Evolutionary conservation across 2,329 filamentous ascomycete species (phyloP), one percentile per base, ranked within the genome.

Genomic region (Pleoardoris graminearum): DNA sequence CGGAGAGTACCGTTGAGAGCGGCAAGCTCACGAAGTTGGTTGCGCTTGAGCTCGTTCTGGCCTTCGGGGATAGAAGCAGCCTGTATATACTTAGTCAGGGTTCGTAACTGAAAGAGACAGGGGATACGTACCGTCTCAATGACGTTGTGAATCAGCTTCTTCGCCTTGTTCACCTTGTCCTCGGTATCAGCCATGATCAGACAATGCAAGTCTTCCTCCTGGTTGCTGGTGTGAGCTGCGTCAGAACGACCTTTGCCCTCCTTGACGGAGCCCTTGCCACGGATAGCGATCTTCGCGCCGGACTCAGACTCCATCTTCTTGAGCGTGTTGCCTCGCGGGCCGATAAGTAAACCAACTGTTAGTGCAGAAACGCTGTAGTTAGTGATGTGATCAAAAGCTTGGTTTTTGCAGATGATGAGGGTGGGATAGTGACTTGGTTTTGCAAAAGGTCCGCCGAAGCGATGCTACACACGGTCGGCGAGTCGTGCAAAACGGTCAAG

Each of bases 221-320:
- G 94, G 82, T 99, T 99, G 84, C 94, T 97, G 76, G 93, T 91
- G 78, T 99, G 94, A 79, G 94, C 94, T 68, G 94, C 94, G 76
- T 99, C 94, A 80, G 94, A 97, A 65, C 94, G 91, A 65, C 94
- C 94, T 77, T 99, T 99, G 81, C 94, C 94, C 84, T 99, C 94
- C 79, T 99, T 99, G 75, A 99, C 94, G 68, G 94, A 99, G 74
- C 94, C 94, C 79, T 99, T 99, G 81, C 94, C 94, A 78, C 94
- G 93, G 73, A 99, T 99, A 65, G 94, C 94, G 80, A 99, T 99
- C 78, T 99, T 99, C 75, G 94, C 94, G 60, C 88, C 88, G 51
- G 94, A 99, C 79, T 99, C 92, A 71, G 88, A 85, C 76, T 99
- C 94, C 94, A 99, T 99, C 77, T 97, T 99, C 82, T 99, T 99